A percentile compares a stretch with the other conserved stretches of the same genome.
Evolutionary conservation across 805 yeast genomes (phyloP).

Genomic region (Teunomyces kruisii): DNA sequence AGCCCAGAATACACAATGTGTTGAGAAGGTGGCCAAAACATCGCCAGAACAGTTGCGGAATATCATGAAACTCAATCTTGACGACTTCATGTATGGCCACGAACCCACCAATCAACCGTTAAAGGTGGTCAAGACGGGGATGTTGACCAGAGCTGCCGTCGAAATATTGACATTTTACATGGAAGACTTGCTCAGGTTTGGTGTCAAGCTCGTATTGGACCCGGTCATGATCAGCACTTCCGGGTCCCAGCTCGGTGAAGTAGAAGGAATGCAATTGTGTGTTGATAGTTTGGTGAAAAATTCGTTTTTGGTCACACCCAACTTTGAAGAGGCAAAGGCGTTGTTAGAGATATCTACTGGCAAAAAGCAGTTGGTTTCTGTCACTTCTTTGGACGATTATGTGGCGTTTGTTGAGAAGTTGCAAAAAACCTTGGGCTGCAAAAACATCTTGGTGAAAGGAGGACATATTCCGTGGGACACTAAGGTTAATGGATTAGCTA

Average conservation of each 20-base stretch:
- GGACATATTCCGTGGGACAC: conserved; percentile 63
- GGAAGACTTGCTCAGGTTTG: conserved; percentile 22
- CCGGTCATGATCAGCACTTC: conserved; percentile 86
- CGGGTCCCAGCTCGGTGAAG: conserved; percentile 59
- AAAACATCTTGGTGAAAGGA: conserved; percentile 70
- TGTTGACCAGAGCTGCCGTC: conserved; percentile 61
- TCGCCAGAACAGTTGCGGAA: conserved; percentile 43
- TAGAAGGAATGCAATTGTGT: conserved; percentile 43
- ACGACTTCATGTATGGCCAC: conserved; percentile 50
- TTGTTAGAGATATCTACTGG: conserved; percentile 33
- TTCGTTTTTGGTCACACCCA: conserved; percentile 73
- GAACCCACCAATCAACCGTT: conserved; percentile 27
- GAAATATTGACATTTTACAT: conserved; percentile 42
- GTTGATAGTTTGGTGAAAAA: conserved; percentile 46
- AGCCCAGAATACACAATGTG: conserved; percentile 64
- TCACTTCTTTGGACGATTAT: conserved; percentile 36
- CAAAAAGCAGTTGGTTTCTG: conserved; percentile 10
- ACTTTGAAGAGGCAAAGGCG: conserved; percentile 60
- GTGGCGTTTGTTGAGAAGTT: conserved; percentile 21
- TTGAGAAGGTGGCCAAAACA: conserved; percentile 46
- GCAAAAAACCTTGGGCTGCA: conserved; percentile 36
- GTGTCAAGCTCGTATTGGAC: conserved; percentile 58
- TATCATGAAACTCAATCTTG: conserved; percentile 53
- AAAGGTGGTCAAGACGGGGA: conserved; percentile 76
- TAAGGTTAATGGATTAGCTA: conserved; percentile 6